These are phyloP conservation scores for Petunia axillaris DNA, from an alignment of 257 asterid species.

Conservation along the genomic window DNA sequence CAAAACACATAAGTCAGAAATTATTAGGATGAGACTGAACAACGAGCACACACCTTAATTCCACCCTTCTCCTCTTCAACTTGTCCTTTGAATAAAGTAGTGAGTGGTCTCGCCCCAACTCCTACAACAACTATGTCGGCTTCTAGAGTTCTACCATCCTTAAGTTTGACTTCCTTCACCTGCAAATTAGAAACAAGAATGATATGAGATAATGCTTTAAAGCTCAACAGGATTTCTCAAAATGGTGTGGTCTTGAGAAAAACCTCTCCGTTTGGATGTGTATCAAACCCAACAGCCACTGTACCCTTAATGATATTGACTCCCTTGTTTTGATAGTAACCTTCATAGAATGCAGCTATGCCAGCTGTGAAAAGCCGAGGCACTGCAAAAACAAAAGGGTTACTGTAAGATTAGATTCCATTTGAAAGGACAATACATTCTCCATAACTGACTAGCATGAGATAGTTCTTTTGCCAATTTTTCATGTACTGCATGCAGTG, in stretches of 20 bases:
- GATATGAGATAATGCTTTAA: slow-evolving; percentile 22
- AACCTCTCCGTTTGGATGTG: slow-evolving; percentile 76
- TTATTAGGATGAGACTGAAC: slow-evolving; percentile 9
- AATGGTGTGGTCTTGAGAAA: slow-evolving; percentile 17
- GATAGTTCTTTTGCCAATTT: background rate
- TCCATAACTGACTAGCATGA: background rate
- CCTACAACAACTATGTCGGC: slow-evolving; percentile 97
- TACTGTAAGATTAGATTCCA: slow-evolving; percentile 26
- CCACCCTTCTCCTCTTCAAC: slow-evolving; percentile 94
- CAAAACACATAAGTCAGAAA: background rate
- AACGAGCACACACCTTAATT: slow-evolving; percentile 65
- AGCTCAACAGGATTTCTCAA: slow-evolving; percentile 18
- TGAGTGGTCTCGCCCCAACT: slow-evolving; percentile 87
- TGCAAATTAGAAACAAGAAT: slow-evolving; percentile 34
- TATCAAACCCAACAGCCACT: slow-evolving; percentile 86
- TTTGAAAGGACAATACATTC: background rate
- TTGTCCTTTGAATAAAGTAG: slow-evolving; percentile 74
- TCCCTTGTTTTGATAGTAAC: slow-evolving; percentile 83
- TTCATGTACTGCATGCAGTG: slow-evolving; percentile 9
- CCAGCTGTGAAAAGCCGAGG: slow-evolving; percentile 90
- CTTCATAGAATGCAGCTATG: slow-evolving; percentile 93
- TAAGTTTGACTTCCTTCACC: slow-evolving; percentile 85
- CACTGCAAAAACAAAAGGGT: slow-evolving; percentile 55
- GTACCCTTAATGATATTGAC: slow-evolving; percentile 88
- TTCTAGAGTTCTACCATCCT: slow-evolving; percentile 90